phyloP scores from a whole-genome alignment of 441 rosid genomes.

The Erodium trifolium region DNA sequence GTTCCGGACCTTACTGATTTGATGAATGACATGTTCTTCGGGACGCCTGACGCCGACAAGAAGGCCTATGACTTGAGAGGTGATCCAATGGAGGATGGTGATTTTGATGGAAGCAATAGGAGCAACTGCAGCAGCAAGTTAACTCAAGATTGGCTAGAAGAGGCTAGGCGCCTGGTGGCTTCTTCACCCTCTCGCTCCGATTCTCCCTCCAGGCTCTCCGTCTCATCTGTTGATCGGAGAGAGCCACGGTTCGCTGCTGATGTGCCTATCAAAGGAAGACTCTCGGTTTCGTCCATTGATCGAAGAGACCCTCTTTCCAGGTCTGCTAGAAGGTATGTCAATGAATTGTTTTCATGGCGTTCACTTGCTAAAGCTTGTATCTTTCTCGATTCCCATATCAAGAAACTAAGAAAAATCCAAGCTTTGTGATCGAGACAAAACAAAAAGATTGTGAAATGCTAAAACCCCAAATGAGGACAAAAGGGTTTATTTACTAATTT shows the following conservation, averaged over 20 bases:
- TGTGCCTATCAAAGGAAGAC: too few relatives aligned
- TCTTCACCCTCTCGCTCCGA: slow-evolving; percentile 32
- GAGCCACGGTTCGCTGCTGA: too few relatives aligned
- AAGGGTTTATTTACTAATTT: too few relatives aligned
- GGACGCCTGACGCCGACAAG: slow-evolving; percentile 30
- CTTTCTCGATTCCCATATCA: not conserved
- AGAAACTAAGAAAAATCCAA: not conserved
- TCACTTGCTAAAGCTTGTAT: too few relatives aligned
- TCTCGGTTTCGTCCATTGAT: too few relatives aligned
- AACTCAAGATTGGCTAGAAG: slow-evolving; percentile 54
- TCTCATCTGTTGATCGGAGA: slow-evolving; percentile 29
- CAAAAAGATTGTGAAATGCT: too few relatives aligned
- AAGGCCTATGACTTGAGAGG: slow-evolving; percentile 41
- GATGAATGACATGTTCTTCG: slow-evolving; percentile 62
- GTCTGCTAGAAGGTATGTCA: slow-evolving; percentile 58
- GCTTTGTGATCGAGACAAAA: too few relatives aligned
- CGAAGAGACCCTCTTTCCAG: slow-evolving; percentile 50
- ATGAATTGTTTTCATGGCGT: not conserved
- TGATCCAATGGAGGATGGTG: slow-evolving; percentile 13
- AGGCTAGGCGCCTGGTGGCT: slow-evolving; percentile 47
- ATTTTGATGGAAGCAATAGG: slow-evolving; percentile 48
- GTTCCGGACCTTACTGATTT: slow-evolving; percentile 52
- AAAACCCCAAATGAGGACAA: too few relatives aligned
- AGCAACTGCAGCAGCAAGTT: slow-evolving; percentile 46
- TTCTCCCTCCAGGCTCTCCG: slow-evolving; percentile 34